These are phyloP conservation scores for Plectosphaerella sp. DNA, from an alignment of 2,329 filamentous ascomycete genomes.

Conservation along the genomic window DNA sequence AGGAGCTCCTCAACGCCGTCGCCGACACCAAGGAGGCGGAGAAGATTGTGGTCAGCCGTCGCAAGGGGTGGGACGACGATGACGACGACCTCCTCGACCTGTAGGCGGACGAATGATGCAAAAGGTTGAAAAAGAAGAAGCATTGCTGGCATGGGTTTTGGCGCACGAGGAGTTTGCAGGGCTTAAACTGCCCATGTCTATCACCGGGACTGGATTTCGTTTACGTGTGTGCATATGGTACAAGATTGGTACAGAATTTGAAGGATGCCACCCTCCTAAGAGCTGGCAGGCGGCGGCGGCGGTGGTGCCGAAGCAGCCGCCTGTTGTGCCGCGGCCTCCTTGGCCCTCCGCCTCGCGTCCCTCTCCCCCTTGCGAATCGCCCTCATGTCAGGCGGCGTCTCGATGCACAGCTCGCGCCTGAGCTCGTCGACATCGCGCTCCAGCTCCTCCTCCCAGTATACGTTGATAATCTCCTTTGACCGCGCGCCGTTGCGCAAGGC, in stretches of 20 bases:
- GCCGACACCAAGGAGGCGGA: slow-evolving; percentile 74
- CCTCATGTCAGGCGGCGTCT: slow-evolving; percentile 83
- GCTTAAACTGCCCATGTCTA: background rate
- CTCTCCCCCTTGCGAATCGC: slow-evolving; percentile 67
- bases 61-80: slow-evolving; percentile 82
- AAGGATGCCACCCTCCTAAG: background rate
- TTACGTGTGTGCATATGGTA: no score
- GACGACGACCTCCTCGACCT: slow-evolving; percentile 72
- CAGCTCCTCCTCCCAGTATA: slow-evolving; percentile 96
- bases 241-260: background rate
- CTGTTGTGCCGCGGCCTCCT: slow-evolving; percentile 31
- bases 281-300: background rate
- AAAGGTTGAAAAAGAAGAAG: background rate
- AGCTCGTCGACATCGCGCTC: slow-evolving; percentile 77
- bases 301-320: background rate
- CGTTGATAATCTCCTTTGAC: slow-evolving; percentile 80
- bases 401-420: slow-evolving; percentile 71
- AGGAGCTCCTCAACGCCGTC: slow-evolving; percentile 82
- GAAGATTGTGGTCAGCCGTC: slow-evolving; percentile 80
- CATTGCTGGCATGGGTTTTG: background rate
- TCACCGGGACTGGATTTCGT: no score
- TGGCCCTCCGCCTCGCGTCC: slow-evolving; percentile 63
- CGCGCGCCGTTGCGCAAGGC: slow-evolving; percentile 76
- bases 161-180: background rate
- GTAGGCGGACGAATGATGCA: slow-evolving; percentile 22